Base-by-base conservation (phyloP, 768 basidiomycete species). In the Lentinula detonsa region DNA sequence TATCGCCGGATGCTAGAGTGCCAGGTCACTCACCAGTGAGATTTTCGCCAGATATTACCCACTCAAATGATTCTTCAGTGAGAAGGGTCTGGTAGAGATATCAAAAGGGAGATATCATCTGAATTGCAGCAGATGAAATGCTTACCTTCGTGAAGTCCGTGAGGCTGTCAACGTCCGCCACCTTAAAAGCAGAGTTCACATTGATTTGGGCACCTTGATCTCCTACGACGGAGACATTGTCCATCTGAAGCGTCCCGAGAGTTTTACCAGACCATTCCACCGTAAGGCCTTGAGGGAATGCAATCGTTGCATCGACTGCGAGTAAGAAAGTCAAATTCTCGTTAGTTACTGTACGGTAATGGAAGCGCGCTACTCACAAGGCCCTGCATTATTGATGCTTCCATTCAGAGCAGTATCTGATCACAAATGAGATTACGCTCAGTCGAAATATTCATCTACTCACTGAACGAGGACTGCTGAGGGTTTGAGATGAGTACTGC, bases 31-130 rank as follows among this genome's bases (percentile, higher is more conserved):
- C 48, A 54, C 64, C 77, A 46, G 82, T 84, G 57, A 90, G 66
- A 67, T 88, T 86, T 48, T 85, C 77, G 28, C 81, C 84, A 8
- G 81, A 78, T 62, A 90, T 90, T 15, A 79, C 77, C 89, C 88
- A 91, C 18, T 82, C 80, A 65, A 91, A 91, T 2, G 78, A 80
- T 63, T 85, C 83, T 53, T 84, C 74, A 0, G 84, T 89, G 10
- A 90, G 77, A 60, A 90, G 71, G 21, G 75, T 74, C 82, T 80
- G 62, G 31, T 0, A 50, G 55, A 18, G 53, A 55, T 49, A 54
- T 48, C 2, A 35, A 39, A 18, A n/a, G 54, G 61, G 16, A 10
- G 15, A 16, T 16, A 28, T 23, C 49, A 2, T 39, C 18, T 31
- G 42, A 35, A 18, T 39, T 16, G 57, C 28, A 28, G 28, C 28